These are phyloP conservation scores for Heritiera littoralis DNA, from an alignment of 345 rosid species.

Conservation along the genomic window DNA sequence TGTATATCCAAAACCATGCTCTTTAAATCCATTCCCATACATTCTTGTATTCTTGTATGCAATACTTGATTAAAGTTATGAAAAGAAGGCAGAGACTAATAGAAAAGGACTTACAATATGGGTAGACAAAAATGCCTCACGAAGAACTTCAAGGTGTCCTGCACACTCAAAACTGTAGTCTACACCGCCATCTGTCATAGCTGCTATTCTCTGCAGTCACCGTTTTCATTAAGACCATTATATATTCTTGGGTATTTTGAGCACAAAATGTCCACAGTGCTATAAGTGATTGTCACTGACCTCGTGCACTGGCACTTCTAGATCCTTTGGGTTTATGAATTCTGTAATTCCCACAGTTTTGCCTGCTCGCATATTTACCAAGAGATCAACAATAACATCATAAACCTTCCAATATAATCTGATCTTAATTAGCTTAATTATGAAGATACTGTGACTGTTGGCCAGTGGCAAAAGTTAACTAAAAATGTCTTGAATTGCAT, in stretches of 20 bases:
- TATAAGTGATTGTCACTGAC: not conserved
- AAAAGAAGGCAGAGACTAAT: not conserved
- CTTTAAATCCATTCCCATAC: not conserved
- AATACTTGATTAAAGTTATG: not conserved
- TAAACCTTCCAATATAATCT: not conserved
- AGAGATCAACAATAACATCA: not conserved
- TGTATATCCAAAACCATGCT: not conserved
- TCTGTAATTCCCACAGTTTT: constrained; percentile 20
- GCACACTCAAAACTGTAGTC: constrained; percentile 68
- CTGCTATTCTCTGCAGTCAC: constrained; percentile 47
- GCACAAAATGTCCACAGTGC: not conserved
- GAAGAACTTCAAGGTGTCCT: constrained; percentile 52
- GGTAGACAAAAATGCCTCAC: constrained; percentile 63
- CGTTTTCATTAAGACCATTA: not conserved
- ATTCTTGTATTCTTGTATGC: not conserved
- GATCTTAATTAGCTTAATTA: not conserved
- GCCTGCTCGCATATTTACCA: not conserved
- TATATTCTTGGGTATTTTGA: not conserved
- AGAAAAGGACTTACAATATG: not conserved
- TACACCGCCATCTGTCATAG: constrained; percentile 57
- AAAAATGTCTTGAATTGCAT: too few relatives aligned
- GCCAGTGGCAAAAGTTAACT: not conserved
- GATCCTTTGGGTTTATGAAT: constrained; percentile 19
- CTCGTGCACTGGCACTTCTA: constrained; percentile 11
- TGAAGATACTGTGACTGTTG: not conserved